Base-by-base conservation (phyloP, 345 rosid species). In the Boechera retrofracta region DNA sequence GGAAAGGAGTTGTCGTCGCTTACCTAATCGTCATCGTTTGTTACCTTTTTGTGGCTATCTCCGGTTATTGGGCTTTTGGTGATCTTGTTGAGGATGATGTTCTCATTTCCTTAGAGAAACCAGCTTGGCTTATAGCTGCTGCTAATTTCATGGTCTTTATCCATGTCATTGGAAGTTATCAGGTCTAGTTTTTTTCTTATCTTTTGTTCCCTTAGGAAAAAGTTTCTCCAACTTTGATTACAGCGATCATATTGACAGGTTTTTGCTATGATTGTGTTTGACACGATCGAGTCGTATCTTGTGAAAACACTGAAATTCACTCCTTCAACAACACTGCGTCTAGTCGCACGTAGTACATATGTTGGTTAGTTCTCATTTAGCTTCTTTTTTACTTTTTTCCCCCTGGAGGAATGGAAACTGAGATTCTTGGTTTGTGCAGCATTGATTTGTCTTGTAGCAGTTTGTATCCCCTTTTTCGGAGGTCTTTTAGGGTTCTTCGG, bases 101-200 rank as follows among this genome's bases (percentile, higher is more conserved):
- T 53, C 87, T 87, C 10, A 84, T 87, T 48, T 85, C 89, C 4
- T 72, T 87, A 0, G 77, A 79, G 54, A 77, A 18, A 54, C 91
- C 89, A 2, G 32, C 5, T n/a, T 81, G 78, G 84, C 87, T 87
- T 33, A 78, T 87, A 24, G 84, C 83, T 15, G 18, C 70, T 4
- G 87, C 85, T 24, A 87, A 87, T 15, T 15, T 80, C 41, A 79
- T 87, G 80, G 89, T 87, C 9, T 82, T 87, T 47, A 10, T 85
- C 54, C 91, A 85, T 49, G 91, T 87, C 61, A 8, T 85, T 52
- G 91, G 87, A 64, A 85, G 91, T 73, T 87, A 85, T 45, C 87
- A 87, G 83, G 91, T 87, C 75, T 13, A 6, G 2, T 10, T 11
- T 13, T n/a, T 55, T 47, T 48, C 5, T 38, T 45, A 28, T 52